Evolutionary conservation across 768 basidiomycete species (phyloP).

Genomic region (Gloeostereum incarnatum): DNA sequence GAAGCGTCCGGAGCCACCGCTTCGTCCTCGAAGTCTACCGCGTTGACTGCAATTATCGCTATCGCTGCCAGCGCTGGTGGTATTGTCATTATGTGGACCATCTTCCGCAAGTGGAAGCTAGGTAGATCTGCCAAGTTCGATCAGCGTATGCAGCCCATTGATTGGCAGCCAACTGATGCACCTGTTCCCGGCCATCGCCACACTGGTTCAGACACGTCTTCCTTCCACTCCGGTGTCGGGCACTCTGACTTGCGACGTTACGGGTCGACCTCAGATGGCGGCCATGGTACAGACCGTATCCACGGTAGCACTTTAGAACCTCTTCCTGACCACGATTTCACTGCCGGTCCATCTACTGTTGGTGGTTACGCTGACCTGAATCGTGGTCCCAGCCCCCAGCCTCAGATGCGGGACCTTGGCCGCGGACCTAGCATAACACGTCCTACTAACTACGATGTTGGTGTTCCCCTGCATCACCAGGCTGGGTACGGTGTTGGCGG

Average conservation of each 20-base stretch:
- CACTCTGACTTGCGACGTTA: constrained; percentile 19
- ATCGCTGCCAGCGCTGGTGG: constrained; percentile 62
- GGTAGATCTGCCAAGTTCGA: constrained; percentile 74
- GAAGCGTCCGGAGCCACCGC: constrained; percentile 15
- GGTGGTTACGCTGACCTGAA: constrained; percentile 80
- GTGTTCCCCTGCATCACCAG: constrained; percentile 57
- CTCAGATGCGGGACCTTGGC: constrained; percentile 47
- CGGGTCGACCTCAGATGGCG: constrained; percentile 19
- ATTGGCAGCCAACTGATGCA: constrained; percentile 70
- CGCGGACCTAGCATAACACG: constrained; percentile 40
- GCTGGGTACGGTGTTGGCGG: constrained; percentile 27
- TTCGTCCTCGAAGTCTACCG: constrained; percentile 24
- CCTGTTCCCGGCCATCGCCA: constrained; percentile 41
- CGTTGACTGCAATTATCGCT: constrained; percentile 58
- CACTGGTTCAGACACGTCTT: constrained; percentile 49
- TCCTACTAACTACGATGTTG: constrained; percentile 41
- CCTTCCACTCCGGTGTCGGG: constrained; percentile 53
- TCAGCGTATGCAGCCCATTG: constrained; percentile 78
- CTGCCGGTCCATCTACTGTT: constrained; percentile 46
- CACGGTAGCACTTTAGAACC: constrained; percentile 25
- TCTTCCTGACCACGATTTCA: constrained; percentile 72
- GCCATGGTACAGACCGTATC: constrained; percentile 17
- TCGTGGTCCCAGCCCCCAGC: constrained; percentile 64
- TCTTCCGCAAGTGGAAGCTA: constrained; percentile 91
- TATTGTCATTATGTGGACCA: constrained; percentile 71